Percentiles rank a stretch among this genome's conserved stretches.
phyloP scores from a whole-genome alignment of 192 early-diverging fungal species.

The Umbelopsis sp. region DNA sequence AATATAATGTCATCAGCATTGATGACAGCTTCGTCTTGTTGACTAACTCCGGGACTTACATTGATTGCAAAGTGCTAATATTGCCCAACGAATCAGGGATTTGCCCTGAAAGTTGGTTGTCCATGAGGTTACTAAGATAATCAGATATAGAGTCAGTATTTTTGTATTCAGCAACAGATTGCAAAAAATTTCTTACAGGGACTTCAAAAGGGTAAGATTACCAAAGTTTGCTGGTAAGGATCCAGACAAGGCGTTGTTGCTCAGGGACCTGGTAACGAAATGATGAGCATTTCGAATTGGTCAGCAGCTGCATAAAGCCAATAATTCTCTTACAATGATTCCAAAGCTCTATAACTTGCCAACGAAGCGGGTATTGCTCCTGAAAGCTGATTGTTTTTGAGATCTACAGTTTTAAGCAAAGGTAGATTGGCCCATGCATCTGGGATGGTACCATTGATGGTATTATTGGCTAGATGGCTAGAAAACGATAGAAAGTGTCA shows the following conservation, averaged over 20 bases:
- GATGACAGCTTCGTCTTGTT: too few relatives aligned
- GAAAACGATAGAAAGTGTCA: not conserved
- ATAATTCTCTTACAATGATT: conserved; percentile 17
- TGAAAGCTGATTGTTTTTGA: conserved; percentile 28
- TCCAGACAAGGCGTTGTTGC: conserved; percentile 34
- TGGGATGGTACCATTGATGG: conserved; percentile 36
- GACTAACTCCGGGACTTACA: conserved; percentile 20
- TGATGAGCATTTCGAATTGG: not conserved
- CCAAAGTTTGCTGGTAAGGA: conserved; percentile 24
- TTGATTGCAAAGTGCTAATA: conserved; percentile 18
- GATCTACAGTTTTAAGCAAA: conserved; percentile 11
- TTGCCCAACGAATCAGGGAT: conserved; percentile 27
- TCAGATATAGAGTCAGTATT: not conserved
- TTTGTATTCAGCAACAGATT: too few relatives aligned
- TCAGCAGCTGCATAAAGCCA: not conserved
- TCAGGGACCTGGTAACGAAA: conserved; percentile 14
- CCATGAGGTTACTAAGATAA: conserved; percentile 18
- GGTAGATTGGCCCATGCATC: conserved; percentile 24
- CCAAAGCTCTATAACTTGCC: not conserved
- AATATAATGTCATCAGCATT: not conserved
- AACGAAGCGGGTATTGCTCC: conserved; percentile 20
- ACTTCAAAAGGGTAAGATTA: conserved; percentile 11
- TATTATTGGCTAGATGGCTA: conserved; percentile 40
- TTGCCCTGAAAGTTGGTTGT: conserved; percentile 20
- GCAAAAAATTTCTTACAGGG: conserved; percentile 25